Base-by-base conservation (phyloP, 1,139 yeast genomes). In the Nakaseomyces delphensis region DNA sequence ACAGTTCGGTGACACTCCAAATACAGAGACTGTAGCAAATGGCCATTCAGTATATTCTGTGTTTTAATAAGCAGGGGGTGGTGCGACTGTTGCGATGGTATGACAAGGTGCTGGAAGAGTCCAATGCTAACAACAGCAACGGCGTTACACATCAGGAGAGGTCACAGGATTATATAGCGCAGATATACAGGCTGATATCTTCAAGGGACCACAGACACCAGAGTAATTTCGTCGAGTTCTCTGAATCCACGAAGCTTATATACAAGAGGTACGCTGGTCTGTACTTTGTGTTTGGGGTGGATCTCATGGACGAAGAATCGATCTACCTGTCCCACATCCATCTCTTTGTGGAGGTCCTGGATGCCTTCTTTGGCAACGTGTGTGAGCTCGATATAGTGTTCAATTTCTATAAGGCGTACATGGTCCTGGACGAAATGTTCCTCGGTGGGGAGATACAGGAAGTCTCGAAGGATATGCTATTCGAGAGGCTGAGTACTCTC, bases 51-150 rank as follows among this genome's bases (percentile, higher is more conserved):
- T 89, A 78, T 63, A 70, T 89, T 39, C 64, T 89, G 38, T 82
- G 91, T 40, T 79, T 89, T 58, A 91, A 89, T 60, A 74, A 95
- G 48, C 96, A 87, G 64, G 97, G 98, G n/a, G 84, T 85, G 54
- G 77, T 91, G 30, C 74, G 98, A 46, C 67, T 91, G 19, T 81
- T 86, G 16, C 83, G 86, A 60, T 89, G 95, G 93, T 91, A 73
- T 54, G 62, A 65, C 11, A 20, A 21, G 37, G 27, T 23, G 9
- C 9, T 33, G 27, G 11, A 63, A 70, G 18, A 43, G 46, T 9
- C 45, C 31, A 10, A n/a, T 24, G n/a, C n/a, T n/a, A n/a, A n/a
- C n/a, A n/a, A n/a, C n/a, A n/a, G n/a, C n/a, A n/a, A n/a, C n/a
- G n/a, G n/a, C n/a, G n/a, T 10, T 21, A 10, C 24, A 21, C 24